A percentile compares a stretch with the other conserved stretches of the same genome.
Conservation (phyloP, 2,329 filamentous ascomycete genomes). For the Ceratocystis alfenasii region DNA sequence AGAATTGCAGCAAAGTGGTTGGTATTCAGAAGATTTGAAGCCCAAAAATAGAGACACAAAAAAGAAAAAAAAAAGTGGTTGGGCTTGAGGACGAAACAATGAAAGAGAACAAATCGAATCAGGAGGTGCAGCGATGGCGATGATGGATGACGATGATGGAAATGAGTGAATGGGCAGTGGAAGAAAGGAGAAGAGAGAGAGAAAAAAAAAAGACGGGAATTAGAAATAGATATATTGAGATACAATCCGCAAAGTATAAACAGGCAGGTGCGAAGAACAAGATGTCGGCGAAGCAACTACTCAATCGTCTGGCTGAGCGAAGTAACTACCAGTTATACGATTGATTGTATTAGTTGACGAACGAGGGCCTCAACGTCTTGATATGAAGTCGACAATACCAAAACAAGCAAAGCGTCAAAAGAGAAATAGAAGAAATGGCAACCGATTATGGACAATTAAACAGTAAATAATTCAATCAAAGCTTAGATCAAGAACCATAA, state of each 20-base stretch:
- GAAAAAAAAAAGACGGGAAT: not conserved
- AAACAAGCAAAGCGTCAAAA: not conserved
- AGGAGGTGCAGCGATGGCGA: not conserved
- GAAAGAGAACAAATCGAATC: not conserved
- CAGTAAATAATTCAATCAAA: not conserved
- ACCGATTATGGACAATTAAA: not conserved
- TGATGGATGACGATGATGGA: not conserved
- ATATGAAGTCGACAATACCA: not conserved
- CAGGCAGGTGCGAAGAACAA: not conserved
- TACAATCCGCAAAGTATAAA: slow-evolving; percentile 2
- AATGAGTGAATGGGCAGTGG: not conserved
- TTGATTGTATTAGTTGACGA: not conserved
- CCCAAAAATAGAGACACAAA: not conserved
- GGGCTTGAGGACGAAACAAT: not conserved
- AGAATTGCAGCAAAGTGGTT: not conserved
- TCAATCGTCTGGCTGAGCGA: not conserved
- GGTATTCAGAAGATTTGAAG: not conserved
- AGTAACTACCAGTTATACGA: not conserved
- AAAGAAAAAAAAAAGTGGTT: not conserved
- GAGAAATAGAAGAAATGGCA: not conserved
- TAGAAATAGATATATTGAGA: not conserved
- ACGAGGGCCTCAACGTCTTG: not conserved
- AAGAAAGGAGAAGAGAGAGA: slow-evolving; percentile 6
- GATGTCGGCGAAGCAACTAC: not conserved
- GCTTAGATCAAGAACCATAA: not conserved